phyloP scores from a whole-genome alignment of 2,329 filamentous ascomycete species.

The Arthrinium phaeospermum region DNA sequence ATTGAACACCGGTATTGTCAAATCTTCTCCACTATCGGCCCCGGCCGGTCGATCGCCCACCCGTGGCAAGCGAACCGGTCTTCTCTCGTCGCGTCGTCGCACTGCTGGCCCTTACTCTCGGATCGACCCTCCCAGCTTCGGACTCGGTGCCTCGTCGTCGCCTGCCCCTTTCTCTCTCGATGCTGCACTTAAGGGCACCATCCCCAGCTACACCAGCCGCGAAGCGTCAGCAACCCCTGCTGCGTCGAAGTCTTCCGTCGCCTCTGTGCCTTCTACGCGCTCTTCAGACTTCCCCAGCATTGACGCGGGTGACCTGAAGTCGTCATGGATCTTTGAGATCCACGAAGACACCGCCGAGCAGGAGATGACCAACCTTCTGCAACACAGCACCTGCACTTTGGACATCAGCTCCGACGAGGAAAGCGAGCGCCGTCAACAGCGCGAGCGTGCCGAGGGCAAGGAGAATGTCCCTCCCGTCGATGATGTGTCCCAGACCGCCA shows the following conservation, averaged over 20 bases:
- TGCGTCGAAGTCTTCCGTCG: conserved; percentile 17
- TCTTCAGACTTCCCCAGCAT: conserved; percentile 41
- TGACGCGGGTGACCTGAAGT: conserved; percentile 57
- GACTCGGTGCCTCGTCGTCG: conserved; percentile 41
- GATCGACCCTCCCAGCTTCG: conserved; percentile 72
- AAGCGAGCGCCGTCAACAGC: conserved; percentile 58
- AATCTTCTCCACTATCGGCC: conserved; percentile 64
- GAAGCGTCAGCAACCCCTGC: conserved; percentile 31
- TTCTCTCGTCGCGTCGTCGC: conserved; percentile 71
- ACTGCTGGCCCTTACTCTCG: conserved; percentile 68
- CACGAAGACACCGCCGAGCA: conserved; percentile 91
- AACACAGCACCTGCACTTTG: conserved; percentile 84
- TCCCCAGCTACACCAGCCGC: conserved; percentile 64
- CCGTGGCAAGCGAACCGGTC: conserved; percentile 69
- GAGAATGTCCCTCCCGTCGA: conserved; percentile 86
- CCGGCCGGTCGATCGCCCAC: conserved; percentile 82
- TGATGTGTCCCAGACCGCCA: conserved; percentile 65
- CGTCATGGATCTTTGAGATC: conserved; percentile 90
- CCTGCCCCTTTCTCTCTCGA: conserved; percentile 81
- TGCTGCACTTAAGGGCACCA: conserved; percentile 79
- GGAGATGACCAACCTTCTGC: conserved; percentile 89
- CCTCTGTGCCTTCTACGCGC: conserved; percentile 36
- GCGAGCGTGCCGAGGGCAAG: conserved; percentile 70
- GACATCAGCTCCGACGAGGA: conserved; percentile 93
- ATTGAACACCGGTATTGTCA: conserved; percentile 49